Conservation (phyloP, 495 filamentous ascomycete species). For the Aspergillus bertholletiae region DNA sequence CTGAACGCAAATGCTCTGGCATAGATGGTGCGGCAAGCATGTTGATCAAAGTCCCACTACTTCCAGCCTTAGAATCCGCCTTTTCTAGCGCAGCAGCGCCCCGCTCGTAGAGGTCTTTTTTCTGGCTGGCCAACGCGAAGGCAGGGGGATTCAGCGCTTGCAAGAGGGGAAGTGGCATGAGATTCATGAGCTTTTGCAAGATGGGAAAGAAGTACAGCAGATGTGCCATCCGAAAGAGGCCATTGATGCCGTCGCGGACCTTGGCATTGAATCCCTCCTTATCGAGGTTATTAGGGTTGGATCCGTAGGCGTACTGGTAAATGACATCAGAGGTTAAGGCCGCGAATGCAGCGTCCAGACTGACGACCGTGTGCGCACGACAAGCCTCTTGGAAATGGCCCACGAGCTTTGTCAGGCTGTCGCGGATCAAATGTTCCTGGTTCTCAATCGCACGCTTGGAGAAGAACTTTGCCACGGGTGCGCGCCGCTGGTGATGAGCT, state of each 20-base stretch:
- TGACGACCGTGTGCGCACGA: slow-evolving; percentile 11
- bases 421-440: slow-evolving; percentile 9
- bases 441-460: slow-evolving; percentile 18
- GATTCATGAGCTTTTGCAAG: slow-evolving; percentile 11
- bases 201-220: slow-evolving; percentile 18
- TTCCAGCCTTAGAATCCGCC: slow-evolving; percentile 5
- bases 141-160: slow-evolving; percentile 8
- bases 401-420: slow-evolving; percentile 14
- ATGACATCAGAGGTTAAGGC: slow-evolving; percentile 26
- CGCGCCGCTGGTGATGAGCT: slow-evolving; percentile 23
- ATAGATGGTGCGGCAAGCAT: slow-evolving; percentile 1
- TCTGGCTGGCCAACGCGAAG: slow-evolving; percentile 11
- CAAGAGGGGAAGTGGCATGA: slow-evolving; percentile 11
- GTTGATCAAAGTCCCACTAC: neutral
- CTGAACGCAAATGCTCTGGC: slow-evolving; percentile 14
- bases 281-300: slow-evolving; percentile 21
- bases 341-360: slow-evolving; percentile 22
- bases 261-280: slow-evolving; percentile 19
- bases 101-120: slow-evolving; percentile 4
- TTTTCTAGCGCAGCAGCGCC: slow-evolving; percentile 2
- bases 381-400: slow-evolving; percentile 10
- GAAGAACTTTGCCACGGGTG: slow-evolving; percentile 24
- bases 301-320: slow-evolving; percentile 23
- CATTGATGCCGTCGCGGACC: slow-evolving; percentile 22
- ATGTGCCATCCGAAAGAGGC: slow-evolving; percentile 14